Conservation (phyloP, 2,329 filamentous ascomycete genomes). For the Colletotrichum viniferum region DNA sequence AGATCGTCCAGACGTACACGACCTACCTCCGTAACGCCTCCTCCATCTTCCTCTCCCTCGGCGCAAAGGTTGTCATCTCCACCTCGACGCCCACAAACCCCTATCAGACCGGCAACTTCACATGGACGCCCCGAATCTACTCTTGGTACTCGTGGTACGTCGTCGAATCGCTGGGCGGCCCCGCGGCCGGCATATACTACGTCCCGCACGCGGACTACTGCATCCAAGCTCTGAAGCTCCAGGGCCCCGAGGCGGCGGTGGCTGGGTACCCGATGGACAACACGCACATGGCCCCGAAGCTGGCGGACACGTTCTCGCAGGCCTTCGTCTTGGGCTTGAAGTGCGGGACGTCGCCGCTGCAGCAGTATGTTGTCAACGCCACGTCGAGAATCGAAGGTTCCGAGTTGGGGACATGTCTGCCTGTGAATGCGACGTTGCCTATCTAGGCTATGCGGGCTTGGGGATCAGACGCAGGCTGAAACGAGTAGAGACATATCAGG, state of each 20-base stretch:
- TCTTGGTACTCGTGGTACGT: conserved; percentile 49
- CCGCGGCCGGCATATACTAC: conserved; percentile 50
- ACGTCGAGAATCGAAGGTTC: background rate
- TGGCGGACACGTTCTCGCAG: conserved; percentile 59
- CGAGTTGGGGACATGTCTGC: background rate
- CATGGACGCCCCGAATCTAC: conserved; percentile 55
- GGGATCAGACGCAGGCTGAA: background rate
- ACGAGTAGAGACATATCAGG: background rate
- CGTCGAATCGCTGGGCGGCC: conserved; percentile 31
- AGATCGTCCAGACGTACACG: conserved; percentile 65
- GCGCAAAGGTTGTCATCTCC: conserved; percentile 64
- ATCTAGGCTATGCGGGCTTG: background rate
- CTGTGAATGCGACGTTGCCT: conserved; percentile 4
- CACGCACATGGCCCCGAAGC: conserved; percentile 62
- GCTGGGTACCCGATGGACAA: conserved; percentile 63
- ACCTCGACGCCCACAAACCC: conserved; percentile 62
- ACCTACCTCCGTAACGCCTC: conserved; percentile 65
- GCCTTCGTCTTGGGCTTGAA: conserved; percentile 52
- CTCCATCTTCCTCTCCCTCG: conserved; percentile 56
- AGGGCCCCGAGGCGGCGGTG: conserved; percentile 56
- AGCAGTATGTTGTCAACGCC: conserved; percentile 12
- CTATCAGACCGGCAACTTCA: conserved; percentile 61
- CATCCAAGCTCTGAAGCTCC: conserved; percentile 53
- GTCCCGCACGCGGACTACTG: conserved; percentile 64
- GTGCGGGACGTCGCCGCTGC: conserved; percentile 3